Conservation (phyloP, 2,329 filamentous ascomycete genomes). For the Albifimbria verrucaria region DNA sequence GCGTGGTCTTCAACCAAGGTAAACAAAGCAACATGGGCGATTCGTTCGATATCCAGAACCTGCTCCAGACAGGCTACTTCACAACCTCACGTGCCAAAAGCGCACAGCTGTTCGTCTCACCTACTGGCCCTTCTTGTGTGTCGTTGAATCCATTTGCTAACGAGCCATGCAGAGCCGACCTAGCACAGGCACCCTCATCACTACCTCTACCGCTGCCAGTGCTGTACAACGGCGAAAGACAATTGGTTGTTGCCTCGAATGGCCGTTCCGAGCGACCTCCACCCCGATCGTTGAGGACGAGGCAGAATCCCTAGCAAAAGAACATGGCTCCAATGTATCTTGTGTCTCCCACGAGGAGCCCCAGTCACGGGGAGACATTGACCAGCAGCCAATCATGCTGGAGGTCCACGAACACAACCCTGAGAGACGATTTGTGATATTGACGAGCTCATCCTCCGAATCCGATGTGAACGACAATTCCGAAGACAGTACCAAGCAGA, state of each 20-base stretch:
- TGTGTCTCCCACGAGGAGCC: slow-evolving; percentile 48
- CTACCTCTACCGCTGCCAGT: not conserved
- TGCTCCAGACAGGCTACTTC: slow-evolving; percentile 49
- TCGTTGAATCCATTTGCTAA: not conserved
- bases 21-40: slow-evolving; percentile 36
- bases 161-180: not conserved
- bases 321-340: slow-evolving; percentile 42
- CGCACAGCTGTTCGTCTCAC: slow-evolving; percentile 24
- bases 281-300: slow-evolving; percentile 73
- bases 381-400: slow-evolving; percentile 66
- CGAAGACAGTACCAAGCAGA: slow-evolving; percentile 2
- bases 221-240: not conserved
- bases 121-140: not conserved
- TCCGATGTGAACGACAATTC: slow-evolving; percentile 20
- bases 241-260: no score
- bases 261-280: no score
- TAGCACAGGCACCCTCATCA: not conserved
- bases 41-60: slow-evolving; percentile 39
- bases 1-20: not conserved
- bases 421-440: slow-evolving; percentile 64
- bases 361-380: slow-evolving; percentile 58
- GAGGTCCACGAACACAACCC: slow-evolving; percentile 58
- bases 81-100: slow-evolving; percentile 41
- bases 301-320: slow-evolving; percentile 56
- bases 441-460: slow-evolving; percentile 34